These are phyloP conservation scores for Tolypocladium inflatum DNA, from an alignment of 2,329 filamentous ascomycete genomes.

Conservation along the genomic window DNA sequence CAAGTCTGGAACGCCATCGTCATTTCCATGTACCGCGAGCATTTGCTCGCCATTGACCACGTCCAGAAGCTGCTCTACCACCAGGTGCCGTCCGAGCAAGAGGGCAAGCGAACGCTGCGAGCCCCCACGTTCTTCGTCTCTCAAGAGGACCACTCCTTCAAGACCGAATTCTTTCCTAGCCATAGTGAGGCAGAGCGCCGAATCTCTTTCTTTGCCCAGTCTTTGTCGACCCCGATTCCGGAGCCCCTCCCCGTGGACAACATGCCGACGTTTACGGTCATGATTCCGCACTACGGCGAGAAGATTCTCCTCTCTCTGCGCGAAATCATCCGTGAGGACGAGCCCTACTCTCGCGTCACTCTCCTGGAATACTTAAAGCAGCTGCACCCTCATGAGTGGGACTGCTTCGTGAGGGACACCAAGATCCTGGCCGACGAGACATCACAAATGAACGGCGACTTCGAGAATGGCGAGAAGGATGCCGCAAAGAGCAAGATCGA, in stretches of 20 bases:
- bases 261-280: slow-evolving; percentile 97
- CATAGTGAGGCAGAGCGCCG: slow-evolving; percentile 95
- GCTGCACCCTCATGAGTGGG: slow-evolving; percentile 96
- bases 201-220: slow-evolving; percentile 98
- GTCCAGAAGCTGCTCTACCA: slow-evolving; percentile 98
- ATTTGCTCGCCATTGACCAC: slow-evolving; percentile 92
- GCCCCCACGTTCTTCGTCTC: slow-evolving; percentile 99
- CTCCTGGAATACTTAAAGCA: slow-evolving; percentile 97
- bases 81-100: slow-evolving; percentile 96
- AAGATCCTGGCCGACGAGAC: slow-evolving; percentile 93
- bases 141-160: slow-evolving; percentile 98
- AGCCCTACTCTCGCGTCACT: slow-evolving; percentile 96
- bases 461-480: slow-evolving; percentile 75
- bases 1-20: slow-evolving; percentile 99
- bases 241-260: slow-evolving; percentile 97
- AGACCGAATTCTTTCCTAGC: slow-evolving; percentile 95
- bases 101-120: slow-evolving; percentile 90
- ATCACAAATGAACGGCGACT: slow-evolving; percentile 41
- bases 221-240: slow-evolving; percentile 90
- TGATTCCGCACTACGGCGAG: slow-evolving; percentile 96
- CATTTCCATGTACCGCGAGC: slow-evolving; percentile 99
- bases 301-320: slow-evolving; percentile 95
- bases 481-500: slow-evolving; percentile 98
- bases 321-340: slow-evolving; percentile 97
- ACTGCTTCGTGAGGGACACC: slow-evolving; percentile 99